Evolutionary conservation across 78 protist genomes (phyloP), one percentile per base, ranked within the genome.

Genomic region (Diacronema lutheri): DNA sequence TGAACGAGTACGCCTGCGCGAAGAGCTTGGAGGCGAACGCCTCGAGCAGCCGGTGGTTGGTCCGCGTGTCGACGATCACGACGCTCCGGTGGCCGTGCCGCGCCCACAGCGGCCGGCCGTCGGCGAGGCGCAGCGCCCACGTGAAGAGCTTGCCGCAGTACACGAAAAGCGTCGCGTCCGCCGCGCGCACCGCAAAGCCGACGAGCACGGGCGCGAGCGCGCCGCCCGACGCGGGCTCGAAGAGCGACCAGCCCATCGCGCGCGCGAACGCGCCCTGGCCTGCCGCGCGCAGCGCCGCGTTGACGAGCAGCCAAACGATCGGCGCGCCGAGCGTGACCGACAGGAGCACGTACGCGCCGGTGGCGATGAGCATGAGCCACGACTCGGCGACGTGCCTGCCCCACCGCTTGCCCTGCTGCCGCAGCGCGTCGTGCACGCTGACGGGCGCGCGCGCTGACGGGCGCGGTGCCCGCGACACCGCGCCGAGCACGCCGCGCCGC

Each of bases 1-100:
- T 44, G 80, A 83, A 41, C 29, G 84, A 74, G 89, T 85, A 85
- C 44, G 64, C 12, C n/a, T 46, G 83, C 14, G 89, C 56, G 76
- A 85, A 85, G 25, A 38, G 46, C 77, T 85, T 85, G n/a, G 84
- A 74, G 35, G 56, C 77, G 77, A 72, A 85, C 26, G 57, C 35
- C 57, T 85, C 89, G 37, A 62, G 50, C 44, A 44, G 4, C 83
- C 76, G 89, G 4, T 79, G 40, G 61, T 61, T 76, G 56, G 44
- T 69, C 29, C 82, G 88, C 57, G 58, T 38, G 38, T 83, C 87
- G n/a, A 44, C 77, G 50, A 69, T 69, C n/a, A 69, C 41, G 46
- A 69, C 4, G 31, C 33, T 66, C 16, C 74, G 38, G 12, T 20
- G 6, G 74, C 46, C 74, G 55, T 20, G 23, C 26, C 74, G 74